Evolutionary conservation across 352 stramenopile genomes (phyloP), one percentile per base, ranked within the genome.

Genomic region (Phytophthora pistaciae): DNA sequence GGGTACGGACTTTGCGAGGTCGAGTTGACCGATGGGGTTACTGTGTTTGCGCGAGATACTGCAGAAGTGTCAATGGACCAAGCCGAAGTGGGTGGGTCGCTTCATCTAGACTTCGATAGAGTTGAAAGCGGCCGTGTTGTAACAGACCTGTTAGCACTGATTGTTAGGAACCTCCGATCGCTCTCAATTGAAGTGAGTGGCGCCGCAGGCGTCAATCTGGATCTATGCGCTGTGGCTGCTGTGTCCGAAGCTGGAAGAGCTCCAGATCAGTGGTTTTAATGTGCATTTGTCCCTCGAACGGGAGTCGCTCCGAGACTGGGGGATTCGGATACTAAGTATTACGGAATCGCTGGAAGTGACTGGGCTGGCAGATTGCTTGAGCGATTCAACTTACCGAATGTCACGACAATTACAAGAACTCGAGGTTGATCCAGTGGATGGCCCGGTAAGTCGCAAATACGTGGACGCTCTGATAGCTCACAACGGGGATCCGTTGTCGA

Each of bases 241-340:
- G 49, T 38, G 49, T 20, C 57, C 65, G 0, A n/a, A 61, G 0
- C 38, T 72, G 1, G 50, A 67, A 40, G 49, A 67, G 7, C 53
- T 72, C n/a, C 5, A 10, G 21, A 40, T 72, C 1, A n/a, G 20
- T 0, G 42, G 33, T 11, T 71, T 66, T 16, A 49, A 61, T 7
- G 23, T 50, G 42, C 16, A 23, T 3, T 18, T 50, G 20, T 50
- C 42, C 0, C n/a, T 21, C 5, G 13, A 23, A n/a, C 13, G 20
- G 9, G 36, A 31, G 1, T 42, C 10, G 33, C 3, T 71, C 20
- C 36, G 11, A 8, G 55, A 27, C 10, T 72, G 65, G 65, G 29
- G 65, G 2, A 7, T 72, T 16, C 65, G 44, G 27, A 72, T 62
- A 16, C 33, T 72, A 18, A 20, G 16, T 7, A 61, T 66, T 21